Evolutionary conservation across 139 green algal species (phyloP), one percentile per base, ranked within the genome.

Genomic region (Chlamydomonas urium): DNA sequence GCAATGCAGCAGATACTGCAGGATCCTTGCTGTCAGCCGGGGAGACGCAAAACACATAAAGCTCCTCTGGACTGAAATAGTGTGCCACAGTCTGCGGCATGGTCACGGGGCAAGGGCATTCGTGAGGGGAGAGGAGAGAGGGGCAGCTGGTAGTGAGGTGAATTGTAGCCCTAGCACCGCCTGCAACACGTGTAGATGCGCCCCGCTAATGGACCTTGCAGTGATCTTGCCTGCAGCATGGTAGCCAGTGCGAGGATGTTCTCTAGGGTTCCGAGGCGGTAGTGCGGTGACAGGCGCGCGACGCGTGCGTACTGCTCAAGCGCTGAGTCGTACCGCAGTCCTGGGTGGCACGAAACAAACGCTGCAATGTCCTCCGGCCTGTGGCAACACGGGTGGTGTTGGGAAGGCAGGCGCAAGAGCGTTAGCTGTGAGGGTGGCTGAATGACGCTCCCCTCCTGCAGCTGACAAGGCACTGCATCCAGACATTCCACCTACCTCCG

Each of bases 1-100:
- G 66, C 38, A 83, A 59, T 8, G 77, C 66, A 0, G 66, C 42
- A 1, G 72, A 50, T 61, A 81, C 76, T n/a, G 26, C 21, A 2
- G 42, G 35, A 31, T 76, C 76, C 21, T 62, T 61, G 50, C 71
- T 63, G 62, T 83, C 77, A 5, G 77, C 66, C 0, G 77, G 77
- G n/a, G 70, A 60, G 19, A 37, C 70, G 59, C 66, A 67, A n/a
- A 82, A 82, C 19, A 58, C 63, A 29, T 74, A 32, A 42, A 76
- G 32, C 66, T 82, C 76, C 33, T 77, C 60, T 0, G 50, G 1
- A 6, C 28, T 61, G 14, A 82, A 29, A n/a, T n/a, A n/a, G n/a
- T n/a, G n/a, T n/a, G n/a, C n/a, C n/a, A n/a, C n/a, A n/a, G n/a
- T n/a, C n/a, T n/a, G n/a, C n/a, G n/a, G n/a, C n/a, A n/a, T n/a